A percentile compares a stretch with the other conserved stretches of the same genome.
phyloP scores from a whole-genome alignment of 2,329 filamentous ascomycete genomes.

The Ceratocystiopsis sp. region DNA sequence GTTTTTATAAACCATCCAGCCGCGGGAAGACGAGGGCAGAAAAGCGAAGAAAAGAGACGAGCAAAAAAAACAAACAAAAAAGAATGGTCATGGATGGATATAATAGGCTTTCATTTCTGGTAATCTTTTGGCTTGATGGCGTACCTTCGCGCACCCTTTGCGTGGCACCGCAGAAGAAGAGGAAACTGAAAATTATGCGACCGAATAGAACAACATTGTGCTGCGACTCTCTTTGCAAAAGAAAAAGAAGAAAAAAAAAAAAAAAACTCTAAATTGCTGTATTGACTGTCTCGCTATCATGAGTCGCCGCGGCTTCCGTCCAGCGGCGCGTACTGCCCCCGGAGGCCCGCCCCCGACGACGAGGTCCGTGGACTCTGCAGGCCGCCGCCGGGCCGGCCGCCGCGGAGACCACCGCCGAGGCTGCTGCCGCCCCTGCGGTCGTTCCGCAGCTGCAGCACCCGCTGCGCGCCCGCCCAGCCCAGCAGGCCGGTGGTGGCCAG shows the following conservation, averaged over 20 bases:
- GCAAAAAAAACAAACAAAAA: background rate
- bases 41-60: background rate
- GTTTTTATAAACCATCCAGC: background rate
- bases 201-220: no score
- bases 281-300: background rate
- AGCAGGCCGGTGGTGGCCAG: conserved; percentile 39
- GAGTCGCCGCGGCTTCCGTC: background rate
- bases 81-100: no score
- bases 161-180: no score
- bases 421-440: background rate
- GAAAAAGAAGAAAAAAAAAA: background rate
- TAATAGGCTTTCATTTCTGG: no score
- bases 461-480: conserved; percentile 40
- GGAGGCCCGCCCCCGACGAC: conserved; percentile 1
- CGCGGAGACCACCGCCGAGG: conserved; percentile 4
- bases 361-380: conserved; percentile 2
- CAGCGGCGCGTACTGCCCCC: conserved; percentile 8
- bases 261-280: background rate
- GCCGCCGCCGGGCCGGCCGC: background rate
- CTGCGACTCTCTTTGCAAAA: no score
- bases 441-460: conserved; percentile 25
- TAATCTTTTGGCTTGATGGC: no score
- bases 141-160: no score
- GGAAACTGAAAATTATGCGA: no score
- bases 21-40: no score